Conservation (phyloP, 2,329 filamentous ascomycete genomes). For the Hypoxylon sp. region DNA sequence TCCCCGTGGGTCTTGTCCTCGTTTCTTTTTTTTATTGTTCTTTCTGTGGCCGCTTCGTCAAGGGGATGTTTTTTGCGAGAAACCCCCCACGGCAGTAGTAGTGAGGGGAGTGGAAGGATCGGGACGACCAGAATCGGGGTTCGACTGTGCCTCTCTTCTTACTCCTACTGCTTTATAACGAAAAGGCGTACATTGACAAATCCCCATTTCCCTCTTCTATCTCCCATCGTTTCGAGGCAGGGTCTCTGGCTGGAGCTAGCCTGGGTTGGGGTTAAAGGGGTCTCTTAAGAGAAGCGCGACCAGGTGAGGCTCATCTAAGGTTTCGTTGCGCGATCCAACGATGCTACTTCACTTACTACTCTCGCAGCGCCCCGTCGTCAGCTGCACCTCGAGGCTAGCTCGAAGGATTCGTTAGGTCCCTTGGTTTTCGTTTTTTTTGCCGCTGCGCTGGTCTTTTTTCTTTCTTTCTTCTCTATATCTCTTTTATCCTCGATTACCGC, state of each 20-base stretch:
- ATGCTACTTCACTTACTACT: too few species aligned
- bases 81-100: conserved; percentile 1
- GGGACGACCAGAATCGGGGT: not conserved
- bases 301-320: conserved; percentile 17
- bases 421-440: not conserved
- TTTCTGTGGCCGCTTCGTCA: not conserved
- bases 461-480: too few species aligned
- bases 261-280: conserved; percentile 19
- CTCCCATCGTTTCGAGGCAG: not conserved
- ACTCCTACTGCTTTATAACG: not conserved
- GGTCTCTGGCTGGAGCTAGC: not conserved
- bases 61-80: not conserved
- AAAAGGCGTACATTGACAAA: not conserved
- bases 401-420: conserved; percentile 7
- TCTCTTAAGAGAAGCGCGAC: too few species aligned
- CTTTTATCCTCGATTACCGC: not conserved
- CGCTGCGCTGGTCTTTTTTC: conserved; percentile 17
- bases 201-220: not conserved
- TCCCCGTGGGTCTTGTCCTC: not conserved
- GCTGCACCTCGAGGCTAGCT: conserved; percentile 3
- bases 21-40: not conserved
- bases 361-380: conserved; percentile 2
- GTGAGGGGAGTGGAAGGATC: conserved; percentile 5
- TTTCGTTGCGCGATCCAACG: conserved; percentile 6
- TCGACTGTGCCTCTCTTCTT: not conserved